Evolutionary conservation across 78 protist species (phyloP).

Genomic region (Mantamonas sphyraenae): DNA sequence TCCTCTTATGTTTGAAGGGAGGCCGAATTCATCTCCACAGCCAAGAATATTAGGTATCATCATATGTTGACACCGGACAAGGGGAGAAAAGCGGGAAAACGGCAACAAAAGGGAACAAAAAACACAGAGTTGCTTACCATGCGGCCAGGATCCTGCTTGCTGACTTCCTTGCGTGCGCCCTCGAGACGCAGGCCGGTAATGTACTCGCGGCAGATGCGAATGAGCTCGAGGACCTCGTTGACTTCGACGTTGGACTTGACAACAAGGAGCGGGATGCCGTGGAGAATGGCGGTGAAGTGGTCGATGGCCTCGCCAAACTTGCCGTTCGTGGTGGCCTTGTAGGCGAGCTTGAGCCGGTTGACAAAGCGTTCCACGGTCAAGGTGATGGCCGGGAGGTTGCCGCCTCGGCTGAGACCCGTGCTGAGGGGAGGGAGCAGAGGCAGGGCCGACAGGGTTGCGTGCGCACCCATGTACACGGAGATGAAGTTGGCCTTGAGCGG

Average conservation of each 20-base stretch:
- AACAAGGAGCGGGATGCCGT: constrained; percentile 22
- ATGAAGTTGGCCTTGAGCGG: constrained; percentile 70
- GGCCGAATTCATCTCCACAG: no score
- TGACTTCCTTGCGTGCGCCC: constrained; percentile 30
- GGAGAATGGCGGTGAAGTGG: constrained; percentile 40
- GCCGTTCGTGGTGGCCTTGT: constrained; percentile 60
- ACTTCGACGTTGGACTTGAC: constrained; percentile 38
- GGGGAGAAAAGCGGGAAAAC: background rate
- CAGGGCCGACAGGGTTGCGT: background rate
- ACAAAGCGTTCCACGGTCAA: constrained; percentile 10
- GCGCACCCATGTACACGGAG: constrained; percentile 14
- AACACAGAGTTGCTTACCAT: no score
- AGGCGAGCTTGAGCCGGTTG: constrained; percentile 44
- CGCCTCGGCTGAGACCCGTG: background rate
- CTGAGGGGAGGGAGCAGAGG: background rate
- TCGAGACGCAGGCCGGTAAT: constrained; percentile 75
- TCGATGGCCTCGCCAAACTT: constrained; percentile 65
- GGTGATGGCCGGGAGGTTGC: background rate
- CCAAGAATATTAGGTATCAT: no score
- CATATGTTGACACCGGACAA: background rate
- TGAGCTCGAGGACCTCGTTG: constrained; percentile 50
- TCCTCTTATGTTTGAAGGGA: no score
- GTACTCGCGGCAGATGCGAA: constrained; percentile 83
- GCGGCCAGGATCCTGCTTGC: no score
- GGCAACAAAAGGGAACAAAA: no score